These are phyloP conservation scores for Phalaenopsis hybrid DNA, from an alignment of 116 monocot genomes.

Conservation along the genomic window DNA sequence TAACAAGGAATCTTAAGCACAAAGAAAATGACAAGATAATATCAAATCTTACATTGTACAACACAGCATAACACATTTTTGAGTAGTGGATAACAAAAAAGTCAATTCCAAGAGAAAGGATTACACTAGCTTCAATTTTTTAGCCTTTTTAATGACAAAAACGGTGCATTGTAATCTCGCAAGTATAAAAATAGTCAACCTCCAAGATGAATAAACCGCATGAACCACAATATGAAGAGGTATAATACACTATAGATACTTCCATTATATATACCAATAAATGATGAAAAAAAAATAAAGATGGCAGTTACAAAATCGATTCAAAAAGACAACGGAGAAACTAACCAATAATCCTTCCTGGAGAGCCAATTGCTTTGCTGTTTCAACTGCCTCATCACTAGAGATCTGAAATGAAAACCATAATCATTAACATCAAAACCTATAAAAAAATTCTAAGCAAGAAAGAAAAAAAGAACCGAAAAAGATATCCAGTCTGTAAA, in stretches of 20 bases:
- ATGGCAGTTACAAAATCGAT: no score
- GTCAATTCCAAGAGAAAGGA: not conserved
- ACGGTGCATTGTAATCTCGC: not conserved
- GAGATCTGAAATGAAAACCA: conserved; percentile 48
- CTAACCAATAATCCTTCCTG: conserved; percentile 93
- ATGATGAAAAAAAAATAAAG: not conserved
- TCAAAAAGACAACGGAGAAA: not conserved
- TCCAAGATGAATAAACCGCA: not conserved
- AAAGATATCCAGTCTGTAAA: not conserved
- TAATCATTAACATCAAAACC: not conserved
- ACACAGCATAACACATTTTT: not conserved
- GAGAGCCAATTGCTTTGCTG: conserved; percentile 88
- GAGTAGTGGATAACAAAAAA: not conserved
- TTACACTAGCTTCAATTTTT: not conserved
- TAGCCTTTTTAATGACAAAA: not conserved
- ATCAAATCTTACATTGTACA: no score
- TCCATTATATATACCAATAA: not conserved
- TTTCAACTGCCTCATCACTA: conserved; percentile 93
- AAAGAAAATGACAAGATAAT: not conserved
- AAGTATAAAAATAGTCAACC: not conserved
- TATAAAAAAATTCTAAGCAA: not conserved
- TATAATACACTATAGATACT: not conserved
- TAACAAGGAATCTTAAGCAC: not conserved
- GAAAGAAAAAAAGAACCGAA: not conserved
- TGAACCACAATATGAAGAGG: not conserved